Percentiles rank a stretch among this genome's conserved stretches.
phyloP scores from a whole-genome alignment of 345 rosid species.

The Arabidopsis arenosa region DNA sequence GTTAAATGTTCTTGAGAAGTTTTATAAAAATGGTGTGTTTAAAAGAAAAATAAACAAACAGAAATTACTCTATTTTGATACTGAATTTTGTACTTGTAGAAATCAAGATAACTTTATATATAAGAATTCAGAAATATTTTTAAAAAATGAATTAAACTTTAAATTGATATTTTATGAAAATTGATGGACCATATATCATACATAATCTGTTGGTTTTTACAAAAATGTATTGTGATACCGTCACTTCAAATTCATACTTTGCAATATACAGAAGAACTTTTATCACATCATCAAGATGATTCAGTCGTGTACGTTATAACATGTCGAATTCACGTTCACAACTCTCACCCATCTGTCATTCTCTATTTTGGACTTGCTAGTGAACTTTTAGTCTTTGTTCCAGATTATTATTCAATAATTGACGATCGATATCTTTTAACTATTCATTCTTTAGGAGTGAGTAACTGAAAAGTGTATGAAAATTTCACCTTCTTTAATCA shows the following conservation, averaged over 20 bases:
- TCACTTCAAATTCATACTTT: background rate
- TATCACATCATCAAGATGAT: background rate
- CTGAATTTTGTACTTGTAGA: background rate
- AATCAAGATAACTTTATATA: background rate
- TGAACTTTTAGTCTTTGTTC: conserved; percentile 38
- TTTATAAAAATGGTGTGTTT: background rate
- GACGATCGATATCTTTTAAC: conserved; percentile 19
- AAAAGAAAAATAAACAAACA: no score
- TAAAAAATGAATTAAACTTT: background rate
- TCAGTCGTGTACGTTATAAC: conserved; percentile 32
- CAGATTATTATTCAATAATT: conserved; percentile 28
- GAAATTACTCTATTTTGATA: background rate
- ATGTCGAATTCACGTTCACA: conserved; percentile 25
- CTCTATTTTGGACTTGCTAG: conserved; percentile 28
- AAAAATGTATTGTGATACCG: background rate
- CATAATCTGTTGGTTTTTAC: background rate
- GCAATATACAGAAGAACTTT: background rate
- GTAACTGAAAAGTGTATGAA: conserved; percentile 2
- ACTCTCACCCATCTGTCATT: conserved; percentile 28
- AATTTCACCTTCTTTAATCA: conserved; percentile 23
- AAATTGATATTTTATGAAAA: background rate
- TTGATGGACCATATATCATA: background rate
- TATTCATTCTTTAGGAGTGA: conserved; percentile 20
- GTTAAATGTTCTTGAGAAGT: no score
- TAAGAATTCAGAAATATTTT: background rate